Evolutionary conservation across 345 rosid genomes (phyloP), one percentile per base, ranked within the genome.

Genomic region (Noccaea bulbosa): DNA sequence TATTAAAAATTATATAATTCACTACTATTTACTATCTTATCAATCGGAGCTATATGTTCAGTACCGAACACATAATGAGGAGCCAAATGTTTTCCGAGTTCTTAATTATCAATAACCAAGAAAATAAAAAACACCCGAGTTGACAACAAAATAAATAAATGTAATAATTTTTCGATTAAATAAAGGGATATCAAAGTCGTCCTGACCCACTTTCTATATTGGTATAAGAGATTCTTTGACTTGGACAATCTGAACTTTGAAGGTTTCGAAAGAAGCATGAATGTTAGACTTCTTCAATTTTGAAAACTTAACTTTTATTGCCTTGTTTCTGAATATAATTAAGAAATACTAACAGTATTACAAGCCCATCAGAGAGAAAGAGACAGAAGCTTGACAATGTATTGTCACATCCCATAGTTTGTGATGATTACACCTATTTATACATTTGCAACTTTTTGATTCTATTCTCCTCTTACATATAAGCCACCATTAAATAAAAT

Each of bases 351-450:
- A 64, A 27, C 65, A 55, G 17, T 51, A 67, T 60, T 75, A 47
- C 62, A 12, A 39, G 46, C 64, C 16, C 17, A 34, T 27, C 77
- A 74, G 63, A 74, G 68, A 54, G 47, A 69, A 60, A 64, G 66
- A 46, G 79, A 77, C 75, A 59, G 57, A 63, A 72, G 81, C 71
- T 78, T 78, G 72, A 67, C 66, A 69, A 66, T 70, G 89, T 49
- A 43, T 83, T 52, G 92, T 87, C 92, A 83, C 81, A 82, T 87
- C 89, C 47, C 33, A 69, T 55, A 51, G 81, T 66, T 70, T 79
- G 85, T 85, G 78, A 80, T 82, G 83, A 87, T 84, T 81, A 78
- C 79, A 59, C 60, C 76, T 65, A 71, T 70, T 74, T 60, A 50
- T 70, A 24, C 54, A 62, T 53, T 62, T 71, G 77, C 59, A 74